These are phyloP conservation scores for Magnusiomyces suaveolens DNA, from an alignment of 1,139 yeast species.

Conservation along the genomic window DNA sequence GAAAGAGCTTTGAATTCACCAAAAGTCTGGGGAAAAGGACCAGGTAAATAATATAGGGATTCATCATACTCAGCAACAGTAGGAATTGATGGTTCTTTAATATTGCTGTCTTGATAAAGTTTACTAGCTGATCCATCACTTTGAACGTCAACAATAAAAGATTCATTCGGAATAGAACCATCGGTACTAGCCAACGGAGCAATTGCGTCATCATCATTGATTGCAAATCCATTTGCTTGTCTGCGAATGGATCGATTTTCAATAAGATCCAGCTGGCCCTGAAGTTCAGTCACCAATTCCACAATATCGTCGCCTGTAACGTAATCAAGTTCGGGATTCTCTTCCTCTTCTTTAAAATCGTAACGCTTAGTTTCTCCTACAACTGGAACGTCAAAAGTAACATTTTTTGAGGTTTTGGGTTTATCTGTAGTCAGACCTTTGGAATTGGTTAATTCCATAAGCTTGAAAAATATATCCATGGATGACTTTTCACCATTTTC, in stretches of 20 bases:
- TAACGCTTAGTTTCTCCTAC: too few species aligned
- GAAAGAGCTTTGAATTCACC: slow-evolving; percentile 43
- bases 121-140: neutral
- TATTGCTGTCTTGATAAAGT: slow-evolving; percentile 26
- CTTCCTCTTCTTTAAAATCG: slow-evolving; percentile 12
- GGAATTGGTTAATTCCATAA: neutral
- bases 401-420: neutral
- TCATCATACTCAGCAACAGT: neutral
- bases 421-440: neutral
- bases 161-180: slow-evolving; percentile 50
- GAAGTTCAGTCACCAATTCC: slow-evolving; percentile 78
- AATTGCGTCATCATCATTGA: slow-evolving; percentile 35
- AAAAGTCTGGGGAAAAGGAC: slow-evolving; percentile 49
- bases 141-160: slow-evolving; percentile 7
- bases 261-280: slow-evolving; percentile 61
- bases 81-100: slow-evolving; percentile 16
- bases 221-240: slow-evolving; percentile 28
- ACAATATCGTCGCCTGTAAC: slow-evolving; percentile 77
- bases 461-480: neutral
- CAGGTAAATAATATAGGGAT: neutral
- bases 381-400: neutral
- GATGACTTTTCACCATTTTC: neutral
- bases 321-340: slow-evolving; percentile 25
- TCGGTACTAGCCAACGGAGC: slow-evolving; percentile 59
- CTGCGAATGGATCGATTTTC: slow-evolving; percentile 33